Evolutionary conservation across 129 eudicot species (phyloP), one percentile per base, ranked within the genome.

Genomic region (Flaveria brownii): DNA sequence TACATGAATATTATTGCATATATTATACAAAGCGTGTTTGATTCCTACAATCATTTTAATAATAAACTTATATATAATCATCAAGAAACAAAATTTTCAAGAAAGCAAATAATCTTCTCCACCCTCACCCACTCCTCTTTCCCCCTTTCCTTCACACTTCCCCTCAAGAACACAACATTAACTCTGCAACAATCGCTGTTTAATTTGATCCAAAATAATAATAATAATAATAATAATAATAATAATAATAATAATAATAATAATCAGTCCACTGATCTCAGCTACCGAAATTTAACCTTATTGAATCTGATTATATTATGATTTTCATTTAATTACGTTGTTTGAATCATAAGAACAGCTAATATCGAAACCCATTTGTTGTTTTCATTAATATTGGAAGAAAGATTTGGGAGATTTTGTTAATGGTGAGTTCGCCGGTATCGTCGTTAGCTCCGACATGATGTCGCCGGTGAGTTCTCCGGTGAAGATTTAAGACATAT

Each of bases 371-470:
- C 47, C 75, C 72, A 43, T 7, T 67, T 47, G 59, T 56, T 75
- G 25, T 18, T 18, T 77, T 41, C 11, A 13, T 55, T 25, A 65
- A 66, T 64, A 28, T 28, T 28, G 30, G 3, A 3, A 28, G 30
- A 28, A 28, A 28, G 30, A 28, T 28, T 28, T 28, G 3, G 30
- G 30, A 3, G 3, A 28, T 28, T 28, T 28, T 28, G 30, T 28
- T 28, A 28, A 28, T 28, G 30, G 30, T 28, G 30, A 28, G 30
- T 28, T 28, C 30, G 30, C 2, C 30, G 30, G 61, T 7, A 18
- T 77, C 59, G 39, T 81, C 73, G 81, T 71, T 78, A 90, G 76
- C 80, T 90, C 71, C 64, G 84, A 79, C 67, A 86, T 88, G 86
- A 84, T 80, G 85, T 28, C 30, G 30, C 30, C 30, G 3, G 30